Evolutionary conservation across 2,329 filamentous ascomycete genomes (phyloP).

Genomic region (Tympanopsis confertula): DNA sequence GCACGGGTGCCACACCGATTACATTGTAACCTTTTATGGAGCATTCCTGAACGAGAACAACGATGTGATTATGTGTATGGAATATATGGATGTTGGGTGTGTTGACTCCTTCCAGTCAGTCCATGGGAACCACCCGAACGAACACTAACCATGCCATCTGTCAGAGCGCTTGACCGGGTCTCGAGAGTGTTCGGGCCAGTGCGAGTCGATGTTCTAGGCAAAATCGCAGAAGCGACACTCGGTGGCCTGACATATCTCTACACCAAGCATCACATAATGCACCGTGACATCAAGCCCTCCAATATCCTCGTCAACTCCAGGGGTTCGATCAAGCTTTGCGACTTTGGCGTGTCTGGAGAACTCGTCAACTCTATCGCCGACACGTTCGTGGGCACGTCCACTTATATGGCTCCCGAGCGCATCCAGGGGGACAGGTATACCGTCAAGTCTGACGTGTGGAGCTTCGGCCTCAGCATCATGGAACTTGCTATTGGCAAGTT

Average conservation of each 20-base stretch:
- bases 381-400: constrained; percentile 95
- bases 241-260: constrained; percentile 93
- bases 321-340: constrained; percentile 91
- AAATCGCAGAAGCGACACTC: constrained; percentile 91
- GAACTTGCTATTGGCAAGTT: constrained; percentile 96
- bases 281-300: constrained; percentile 95
- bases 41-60: constrained; percentile 94
- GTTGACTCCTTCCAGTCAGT: constrained; percentile 18
- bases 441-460: constrained; percentile 98
- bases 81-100: constrained; percentile 98
- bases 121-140: too few relatives aligned
- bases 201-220: constrained; percentile 88
- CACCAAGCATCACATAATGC: constrained; percentile 93
- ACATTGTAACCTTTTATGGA: constrained; percentile 96
- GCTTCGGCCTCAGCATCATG: constrained; percentile 90
- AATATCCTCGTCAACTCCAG: constrained; percentile 93
- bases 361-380: constrained; percentile 96
- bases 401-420: constrained; percentile 97
- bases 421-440: constrained; percentile 96
- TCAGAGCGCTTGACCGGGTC: constrained; percentile 80
- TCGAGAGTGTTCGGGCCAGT: constrained; percentile 92
- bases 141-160: not conserved
- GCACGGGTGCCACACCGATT: constrained; percentile 91
- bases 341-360: constrained; percentile 97
- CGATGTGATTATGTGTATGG: constrained; percentile 99